Evolutionary conservation across 805 yeast genomes (phyloP).

Genomic region (Hanseniaspora taiwanica): DNA sequence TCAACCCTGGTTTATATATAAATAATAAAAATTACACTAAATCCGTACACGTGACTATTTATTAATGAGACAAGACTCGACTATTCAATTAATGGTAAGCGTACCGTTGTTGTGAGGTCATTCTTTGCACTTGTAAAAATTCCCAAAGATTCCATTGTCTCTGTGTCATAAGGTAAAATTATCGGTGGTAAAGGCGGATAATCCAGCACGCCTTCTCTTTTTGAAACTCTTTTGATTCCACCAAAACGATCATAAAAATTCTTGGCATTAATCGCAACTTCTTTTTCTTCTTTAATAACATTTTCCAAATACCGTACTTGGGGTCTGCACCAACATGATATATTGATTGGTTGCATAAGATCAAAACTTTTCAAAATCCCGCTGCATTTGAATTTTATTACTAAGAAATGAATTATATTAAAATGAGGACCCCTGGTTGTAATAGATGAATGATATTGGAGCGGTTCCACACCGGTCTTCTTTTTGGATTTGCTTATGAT

Average conservation of each 20-base stretch:
- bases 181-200: slow-evolving; percentile 27
- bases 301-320: slow-evolving; percentile 36
- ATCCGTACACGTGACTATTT: no score
- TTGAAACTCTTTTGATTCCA: slow-evolving; percentile 21
- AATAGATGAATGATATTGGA: slow-evolving; percentile 33
- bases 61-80: no score
- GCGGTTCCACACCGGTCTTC: slow-evolving; percentile 18
- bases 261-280: slow-evolving; percentile 27
- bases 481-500: background rate
- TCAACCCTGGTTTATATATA: no score
- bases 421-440: slow-evolving; percentile 39
- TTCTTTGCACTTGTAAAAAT: slow-evolving; percentile 8
- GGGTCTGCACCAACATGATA: slow-evolving; percentile 38
- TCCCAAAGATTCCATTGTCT: slow-evolving; percentile 13
- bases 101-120: background rate
- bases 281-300: slow-evolving; percentile 42
- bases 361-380: slow-evolving; percentile 36
- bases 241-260: slow-evolving; percentile 25
- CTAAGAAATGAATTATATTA: slow-evolving; percentile 37
- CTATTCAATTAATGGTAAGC: slow-evolving; percentile 3
- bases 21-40: no score
- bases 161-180: slow-evolving; percentile 12
- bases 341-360: slow-evolving; percentile 36
- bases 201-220: slow-evolving; percentile 17
- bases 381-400: slow-evolving; percentile 34